Conservation (phyloP, 2,329 filamentous ascomycete species). For the Lachnellula subtilissima region DNA sequence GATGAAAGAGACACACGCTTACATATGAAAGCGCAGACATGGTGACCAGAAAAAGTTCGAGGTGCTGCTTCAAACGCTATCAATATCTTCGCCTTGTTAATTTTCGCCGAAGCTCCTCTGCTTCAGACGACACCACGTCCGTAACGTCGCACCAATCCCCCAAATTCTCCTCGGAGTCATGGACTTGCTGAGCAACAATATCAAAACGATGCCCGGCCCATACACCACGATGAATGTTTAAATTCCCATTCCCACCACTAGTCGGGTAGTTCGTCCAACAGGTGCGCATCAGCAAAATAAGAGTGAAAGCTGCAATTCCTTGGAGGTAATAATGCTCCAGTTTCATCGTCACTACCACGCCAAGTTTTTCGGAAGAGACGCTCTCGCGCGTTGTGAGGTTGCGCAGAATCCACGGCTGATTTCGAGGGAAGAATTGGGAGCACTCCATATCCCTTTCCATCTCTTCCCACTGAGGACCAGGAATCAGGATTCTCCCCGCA, state of each 20-base stretch:
- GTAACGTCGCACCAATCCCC: not conserved
- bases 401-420: not conserved
- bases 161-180: not conserved
- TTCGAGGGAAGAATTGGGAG: not conserved
- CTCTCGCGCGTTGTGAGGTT: not conserved
- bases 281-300: not conserved
- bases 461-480: not conserved
- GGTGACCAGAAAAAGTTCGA: no score
- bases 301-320: not conserved
- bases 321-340: not conserved
- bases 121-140: not conserved
- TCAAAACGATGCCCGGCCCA: conserved; percentile 11
- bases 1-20: no score
- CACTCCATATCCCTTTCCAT: not conserved
- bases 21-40: no score
- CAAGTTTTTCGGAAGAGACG: not conserved
- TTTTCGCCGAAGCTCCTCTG: not conserved
- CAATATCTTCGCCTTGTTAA: not conserved
- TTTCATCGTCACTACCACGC: not conserved
- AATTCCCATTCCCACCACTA: not conserved
- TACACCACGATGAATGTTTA: not conserved
- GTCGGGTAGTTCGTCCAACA: not conserved
- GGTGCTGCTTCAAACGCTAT: no score
- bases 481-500: not conserved
- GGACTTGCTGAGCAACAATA: conserved; percentile 1